Evolutionary conservation across 2,329 filamentous ascomycete genomes (phyloP), one percentile per base, ranked within the genome.

Genomic region (Paecilomyces niveus): DNA sequence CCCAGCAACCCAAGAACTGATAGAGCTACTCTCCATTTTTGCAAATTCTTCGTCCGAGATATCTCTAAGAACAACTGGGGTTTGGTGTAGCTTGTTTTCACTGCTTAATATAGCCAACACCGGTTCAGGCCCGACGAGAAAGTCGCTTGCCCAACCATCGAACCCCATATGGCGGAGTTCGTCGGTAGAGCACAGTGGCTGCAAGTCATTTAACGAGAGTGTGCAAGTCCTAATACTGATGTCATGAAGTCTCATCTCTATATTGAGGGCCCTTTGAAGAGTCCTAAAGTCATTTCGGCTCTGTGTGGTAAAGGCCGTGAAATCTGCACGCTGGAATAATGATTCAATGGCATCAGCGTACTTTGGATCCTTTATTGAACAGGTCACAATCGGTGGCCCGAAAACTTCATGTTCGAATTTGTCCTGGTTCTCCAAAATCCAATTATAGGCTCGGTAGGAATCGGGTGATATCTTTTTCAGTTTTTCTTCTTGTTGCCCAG

Each of bases 91-190:
- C 56, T 78, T 82, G 59, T 82, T 84, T 64, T 89, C 87, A 11
- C 85, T 83, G 72, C 92, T 97, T 22, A 99, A 83, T 89, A 96
- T 94, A 6, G 90, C 88, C 33, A 97, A 77, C 1, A 99, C 90
- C 1, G 89, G 83, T 1, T 88, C 85, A 0, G 95, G 95, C 0
- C 93, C 94, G 33, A 87, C 82, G 5, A 99, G 70, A 59, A 83
- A 90, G 68, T 97, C 89, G 26, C 89, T 80, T 0, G 91, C 86
- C 76, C 89, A 96, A 1, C 88, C 86, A 62, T 95, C 88, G 54
- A 99, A 83, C 0, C 91, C 91, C 35, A 72, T 85, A 59, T 49
- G 67, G 59, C 56, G 67, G 58, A 91, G 73, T 56, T 90, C 79
- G 8, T 85, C 78, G 5, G 70, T 65, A 0, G 82, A 75, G 4